Evolutionary conservation across 2,329 filamentous ascomycete species (phyloP).

Genomic region (Aspergillus sp.): DNA sequence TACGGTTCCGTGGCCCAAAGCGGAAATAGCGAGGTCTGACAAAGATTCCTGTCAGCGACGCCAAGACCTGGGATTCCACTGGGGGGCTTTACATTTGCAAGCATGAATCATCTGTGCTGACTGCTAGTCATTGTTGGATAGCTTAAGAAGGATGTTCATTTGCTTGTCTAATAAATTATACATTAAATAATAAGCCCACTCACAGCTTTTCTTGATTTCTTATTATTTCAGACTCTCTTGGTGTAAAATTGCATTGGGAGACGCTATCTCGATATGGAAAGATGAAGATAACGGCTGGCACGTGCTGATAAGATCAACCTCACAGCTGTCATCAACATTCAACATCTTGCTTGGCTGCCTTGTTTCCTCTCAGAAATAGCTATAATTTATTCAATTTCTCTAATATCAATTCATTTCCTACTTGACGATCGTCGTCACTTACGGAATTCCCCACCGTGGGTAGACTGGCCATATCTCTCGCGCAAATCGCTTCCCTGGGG

Average conservation of each 20-base stretch:
- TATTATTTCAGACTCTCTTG: neutral
- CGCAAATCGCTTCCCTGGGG: neutral
- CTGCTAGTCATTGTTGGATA: neutral
- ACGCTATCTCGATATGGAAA: neutral
- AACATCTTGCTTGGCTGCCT: neutral
- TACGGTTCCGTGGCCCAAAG: neutral
- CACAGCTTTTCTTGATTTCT: neutral
- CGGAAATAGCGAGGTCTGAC: conserved; percentile 16
- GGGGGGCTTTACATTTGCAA: neutral
- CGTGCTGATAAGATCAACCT: conserved; percentile 21
- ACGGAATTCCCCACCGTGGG: neutral
- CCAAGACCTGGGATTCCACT: neutral
- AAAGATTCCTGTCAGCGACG: conserved; percentile 30
- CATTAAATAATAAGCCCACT: neutral
- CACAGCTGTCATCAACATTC: conserved; percentile 12
- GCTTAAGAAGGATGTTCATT: neutral
- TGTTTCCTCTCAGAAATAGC: neutral
- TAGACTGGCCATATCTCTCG: neutral
- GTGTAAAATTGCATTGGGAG: neutral
- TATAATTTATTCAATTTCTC: neutral
- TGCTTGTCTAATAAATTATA: neutral
- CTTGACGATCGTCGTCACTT: neutral
- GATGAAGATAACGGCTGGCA: conserved; percentile 1
- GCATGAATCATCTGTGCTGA: conserved; percentile 1
- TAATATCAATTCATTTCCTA: neutral